These are phyloP conservation scores for Arthroderma sp. DNA, from an alignment of 2,329 filamentous ascomycete genomes.

Conservation along the genomic window DNA sequence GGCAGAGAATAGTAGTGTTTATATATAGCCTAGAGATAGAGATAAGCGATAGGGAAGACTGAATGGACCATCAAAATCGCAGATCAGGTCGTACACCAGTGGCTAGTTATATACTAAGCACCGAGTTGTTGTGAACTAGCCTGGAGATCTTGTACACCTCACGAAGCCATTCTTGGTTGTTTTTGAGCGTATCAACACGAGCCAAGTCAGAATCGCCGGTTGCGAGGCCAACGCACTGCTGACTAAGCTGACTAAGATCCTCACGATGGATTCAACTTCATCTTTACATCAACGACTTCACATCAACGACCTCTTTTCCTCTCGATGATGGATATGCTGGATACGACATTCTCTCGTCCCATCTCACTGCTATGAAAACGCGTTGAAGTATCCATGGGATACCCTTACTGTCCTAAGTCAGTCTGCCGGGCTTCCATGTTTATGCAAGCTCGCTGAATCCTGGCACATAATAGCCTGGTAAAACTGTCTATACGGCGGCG, in stretches of 20 bases:
- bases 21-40: neutral
- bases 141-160: neutral
- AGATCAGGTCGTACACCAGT: neutral
- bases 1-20: neutral
- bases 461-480: too few relatives aligned
- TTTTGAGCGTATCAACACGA: slow-evolving; percentile 17
- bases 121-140: neutral
- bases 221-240: slow-evolving; percentile 1
- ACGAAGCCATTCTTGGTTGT: neutral
- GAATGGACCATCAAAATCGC: neutral
- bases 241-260: too few relatives aligned
- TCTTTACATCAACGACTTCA: too few relatives aligned
- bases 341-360: too few relatives aligned
- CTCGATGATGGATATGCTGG: too few relatives aligned
- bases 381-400: too few relatives aligned
- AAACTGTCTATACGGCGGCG: too few relatives aligned
- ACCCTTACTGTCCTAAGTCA: too few relatives aligned
- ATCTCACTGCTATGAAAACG: too few relatives aligned
- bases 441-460: too few relatives aligned
- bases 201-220: slow-evolving; percentile 13
- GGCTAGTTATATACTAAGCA: neutral
- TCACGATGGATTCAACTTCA: neutral
- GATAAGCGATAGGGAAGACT: neutral
- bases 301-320: too few relatives aligned
- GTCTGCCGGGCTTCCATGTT: too few relatives aligned